phyloP scores from a whole-genome alignment of 2,329 filamentous ascomycete genomes.

The Colletotrichum coccodes region DNA sequence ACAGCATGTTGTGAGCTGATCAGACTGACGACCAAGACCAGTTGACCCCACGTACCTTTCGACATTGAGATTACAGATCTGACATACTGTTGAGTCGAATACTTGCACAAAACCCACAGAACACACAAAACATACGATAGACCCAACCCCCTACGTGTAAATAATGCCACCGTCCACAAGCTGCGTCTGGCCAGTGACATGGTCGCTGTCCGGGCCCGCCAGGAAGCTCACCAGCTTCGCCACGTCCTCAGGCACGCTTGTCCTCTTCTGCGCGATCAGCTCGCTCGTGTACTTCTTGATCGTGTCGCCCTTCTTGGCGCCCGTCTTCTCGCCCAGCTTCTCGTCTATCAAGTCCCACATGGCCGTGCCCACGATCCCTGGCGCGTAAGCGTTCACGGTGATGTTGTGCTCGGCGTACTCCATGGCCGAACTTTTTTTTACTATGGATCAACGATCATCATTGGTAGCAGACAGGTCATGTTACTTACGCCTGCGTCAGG shows the following conservation, averaged over 20 bases:
- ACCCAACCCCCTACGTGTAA: neutral
- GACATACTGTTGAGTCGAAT: no score
- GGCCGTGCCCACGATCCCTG: conserved; percentile 72
- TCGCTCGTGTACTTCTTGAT: conserved; percentile 65
- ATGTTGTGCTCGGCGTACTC: conserved; percentile 73
- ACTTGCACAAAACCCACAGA: no score
- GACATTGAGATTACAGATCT: no score
- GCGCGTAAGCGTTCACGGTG: conserved; percentile 74
- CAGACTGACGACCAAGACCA: neutral
- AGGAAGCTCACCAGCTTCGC: conserved; percentile 71
- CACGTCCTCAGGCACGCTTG: conserved; percentile 71
- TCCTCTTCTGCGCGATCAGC: conserved; percentile 65
- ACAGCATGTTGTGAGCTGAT: neutral
- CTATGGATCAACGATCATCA: no score
- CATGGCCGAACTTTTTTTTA: no score
- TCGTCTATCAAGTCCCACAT: conserved; percentile 79
- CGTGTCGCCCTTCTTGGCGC: conserved; percentile 52
- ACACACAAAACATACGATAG: no score
- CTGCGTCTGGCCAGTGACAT: conserved; percentile 73
- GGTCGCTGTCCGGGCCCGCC: conserved; percentile 67
- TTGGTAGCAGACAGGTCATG: no score
- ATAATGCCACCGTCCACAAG: conserved; percentile 65
- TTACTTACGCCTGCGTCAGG: conserved; percentile 72
- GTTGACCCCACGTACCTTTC: no score
- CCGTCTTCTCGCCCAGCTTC: conserved; percentile 55